Conservation (phyloP, 2,329 filamentous ascomycete genomes). For the Lasiodiplodia hormozganensis region DNA sequence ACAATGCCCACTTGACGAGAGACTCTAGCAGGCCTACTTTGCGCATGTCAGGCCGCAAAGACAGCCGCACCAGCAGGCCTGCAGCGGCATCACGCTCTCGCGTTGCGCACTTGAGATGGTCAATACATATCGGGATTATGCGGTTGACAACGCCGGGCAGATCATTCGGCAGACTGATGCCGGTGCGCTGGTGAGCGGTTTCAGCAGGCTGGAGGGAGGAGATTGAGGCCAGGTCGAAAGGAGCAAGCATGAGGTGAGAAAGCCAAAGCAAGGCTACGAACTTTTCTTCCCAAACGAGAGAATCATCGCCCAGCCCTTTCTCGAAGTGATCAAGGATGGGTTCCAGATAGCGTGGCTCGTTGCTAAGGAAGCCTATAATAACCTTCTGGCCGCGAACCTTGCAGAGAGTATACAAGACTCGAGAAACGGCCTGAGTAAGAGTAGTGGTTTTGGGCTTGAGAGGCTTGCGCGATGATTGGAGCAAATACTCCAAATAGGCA, state of each 20-base stretch:
- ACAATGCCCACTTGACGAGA: conserved; percentile 75
- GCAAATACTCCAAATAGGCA: conserved; percentile 71
- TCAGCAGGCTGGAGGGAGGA: conserved; percentile 61
- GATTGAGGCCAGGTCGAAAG: conserved; percentile 89
- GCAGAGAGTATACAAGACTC: conserved; percentile 86
- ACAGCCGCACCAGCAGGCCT: conserved; percentile 77
- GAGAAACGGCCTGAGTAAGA: conserved; percentile 68
- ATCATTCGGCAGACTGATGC: conserved; percentile 63
- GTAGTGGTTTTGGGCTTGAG: conserved; percentile 33
- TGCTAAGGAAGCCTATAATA: conserved; percentile 87
- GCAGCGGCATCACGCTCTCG: conserved; percentile 93
- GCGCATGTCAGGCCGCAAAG: conserved; percentile 90
- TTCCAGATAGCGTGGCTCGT: conserved; percentile 86
- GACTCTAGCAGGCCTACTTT: conserved; percentile 71
- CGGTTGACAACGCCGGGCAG: conserved; percentile 75
- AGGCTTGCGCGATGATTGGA: background rate
- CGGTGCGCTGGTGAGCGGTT: conserved; percentile 42
- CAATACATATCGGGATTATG: conserved; percentile 73
- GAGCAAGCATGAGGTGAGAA: conserved; percentile 65
- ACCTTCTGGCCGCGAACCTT: conserved; percentile 95
- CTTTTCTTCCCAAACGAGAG: conserved; percentile 76
- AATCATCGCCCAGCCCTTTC: conserved; percentile 52
- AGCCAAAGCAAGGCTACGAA: conserved; percentile 88
- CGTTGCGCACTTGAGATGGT: conserved; percentile 75
- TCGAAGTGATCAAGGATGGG: conserved; percentile 79